Percentiles rank a stretch among this genome's conserved stretches.
phyloP scores from a whole-genome alignment of 306 rosid species.

The Cucurbita argyrosperma region DNA sequence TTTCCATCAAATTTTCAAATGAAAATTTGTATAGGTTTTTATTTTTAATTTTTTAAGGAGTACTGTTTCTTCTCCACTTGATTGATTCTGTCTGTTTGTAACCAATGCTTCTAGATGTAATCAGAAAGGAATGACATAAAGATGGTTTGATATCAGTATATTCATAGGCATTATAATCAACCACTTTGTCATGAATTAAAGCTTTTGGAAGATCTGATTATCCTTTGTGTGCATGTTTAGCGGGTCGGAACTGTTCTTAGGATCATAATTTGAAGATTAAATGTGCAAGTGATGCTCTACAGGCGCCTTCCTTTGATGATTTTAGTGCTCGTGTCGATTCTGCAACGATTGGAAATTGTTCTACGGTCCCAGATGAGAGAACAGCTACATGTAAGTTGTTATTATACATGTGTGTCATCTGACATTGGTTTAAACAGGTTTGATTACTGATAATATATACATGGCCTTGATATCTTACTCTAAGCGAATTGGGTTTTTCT shows the following conservation, averaged over 20 bases:
- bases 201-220: not conserved
- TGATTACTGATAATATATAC: not conserved
- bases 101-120: not conserved
- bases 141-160: not conserved
- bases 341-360: not conserved
- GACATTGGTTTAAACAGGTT: not conserved
- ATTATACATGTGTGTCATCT: not conserved
- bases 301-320: conserved; percentile 3
- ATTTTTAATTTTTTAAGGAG: not conserved
- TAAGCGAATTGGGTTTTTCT: not conserved
- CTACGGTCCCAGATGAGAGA: conserved; percentile 6
- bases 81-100: not conserved
- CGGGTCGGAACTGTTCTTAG: conserved; percentile 13
- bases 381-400: conserved; percentile 11
- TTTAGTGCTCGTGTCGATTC: conserved; percentile 6
- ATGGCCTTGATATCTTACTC: not conserved
- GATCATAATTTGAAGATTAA: conserved; percentile 12
- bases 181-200: not conserved
- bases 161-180: not conserved
- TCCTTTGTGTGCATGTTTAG: conserved; percentile 6
- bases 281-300: conserved; percentile 16
- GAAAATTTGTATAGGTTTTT: not conserved
- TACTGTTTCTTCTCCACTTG: no score
- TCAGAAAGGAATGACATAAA: not conserved
- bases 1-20: no score